These are phyloP conservation scores for Penicillium ucsense DNA, from an alignment of 495 filamentous ascomycete species.

Conservation along the genomic window DNA sequence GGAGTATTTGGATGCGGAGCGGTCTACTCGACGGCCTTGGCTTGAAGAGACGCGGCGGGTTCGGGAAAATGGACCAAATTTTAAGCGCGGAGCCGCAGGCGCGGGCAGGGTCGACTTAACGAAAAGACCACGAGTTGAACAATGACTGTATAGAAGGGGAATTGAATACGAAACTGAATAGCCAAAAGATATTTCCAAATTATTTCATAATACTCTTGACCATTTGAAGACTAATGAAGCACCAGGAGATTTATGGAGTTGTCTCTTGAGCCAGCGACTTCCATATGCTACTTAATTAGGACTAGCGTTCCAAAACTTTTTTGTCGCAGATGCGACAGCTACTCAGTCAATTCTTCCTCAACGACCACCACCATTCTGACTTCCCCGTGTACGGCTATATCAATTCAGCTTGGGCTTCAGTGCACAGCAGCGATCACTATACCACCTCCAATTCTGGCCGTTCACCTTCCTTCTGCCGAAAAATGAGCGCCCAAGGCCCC, in stretches of 20 bases:
- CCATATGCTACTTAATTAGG: conserved; percentile 14
- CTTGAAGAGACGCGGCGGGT: conserved; percentile 13
- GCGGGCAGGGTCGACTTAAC: conserved; percentile 19
- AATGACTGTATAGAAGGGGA: background rate
- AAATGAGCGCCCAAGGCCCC: conserved; percentile 34
- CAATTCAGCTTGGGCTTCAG: too few species aligned
- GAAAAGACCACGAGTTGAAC: background rate
- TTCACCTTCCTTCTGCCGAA: conserved; percentile 6
- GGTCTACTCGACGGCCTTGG: conserved; percentile 4
- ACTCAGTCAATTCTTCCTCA: conserved; percentile 1
- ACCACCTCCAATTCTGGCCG: background rate
- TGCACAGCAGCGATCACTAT: too few species aligned
- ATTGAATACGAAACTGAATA: background rate
- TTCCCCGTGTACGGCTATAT: too few species aligned
- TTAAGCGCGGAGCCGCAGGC: conserved; percentile 31
- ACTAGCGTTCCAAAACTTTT: conserved; percentile 23
- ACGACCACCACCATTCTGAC: background rate
- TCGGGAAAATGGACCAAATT: conserved; percentile 26
- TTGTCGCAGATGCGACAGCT: conserved; percentile 12
- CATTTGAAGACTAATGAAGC: background rate
- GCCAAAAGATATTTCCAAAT: background rate
- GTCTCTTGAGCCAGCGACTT: background rate
- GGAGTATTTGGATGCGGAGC: background rate
- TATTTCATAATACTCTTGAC: background rate
- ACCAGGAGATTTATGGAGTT: background rate